These are phyloP conservation scores for Thuja plicata DNA, from an alignment of 83 land plant genomes.

Conservation along the genomic window DNA sequence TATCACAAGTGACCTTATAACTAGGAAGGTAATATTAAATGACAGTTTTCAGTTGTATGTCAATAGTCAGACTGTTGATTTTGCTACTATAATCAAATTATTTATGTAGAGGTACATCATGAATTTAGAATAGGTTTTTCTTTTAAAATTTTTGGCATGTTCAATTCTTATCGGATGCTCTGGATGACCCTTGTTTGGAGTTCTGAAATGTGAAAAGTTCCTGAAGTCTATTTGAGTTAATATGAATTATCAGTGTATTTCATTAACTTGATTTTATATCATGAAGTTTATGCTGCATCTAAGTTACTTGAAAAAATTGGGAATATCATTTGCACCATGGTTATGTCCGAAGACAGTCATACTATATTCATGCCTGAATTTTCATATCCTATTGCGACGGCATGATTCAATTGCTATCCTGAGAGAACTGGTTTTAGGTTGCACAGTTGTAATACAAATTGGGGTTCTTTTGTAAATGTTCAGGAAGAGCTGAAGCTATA, in stretches of 20 bases:
- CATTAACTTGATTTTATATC: neutral
- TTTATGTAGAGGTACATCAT: neutral
- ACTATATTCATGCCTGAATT: neutral
- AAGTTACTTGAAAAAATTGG: neutral
- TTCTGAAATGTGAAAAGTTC: neutral
- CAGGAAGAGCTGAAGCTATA: constrained; percentile 91
- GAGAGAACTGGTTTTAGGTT: neutral
- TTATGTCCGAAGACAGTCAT: neutral
- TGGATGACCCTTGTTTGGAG: neutral
- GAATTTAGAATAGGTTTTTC: neutral
- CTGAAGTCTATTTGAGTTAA: neutral
- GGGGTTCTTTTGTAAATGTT: neutral
- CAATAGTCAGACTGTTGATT: neutral
- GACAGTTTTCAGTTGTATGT: neutral
- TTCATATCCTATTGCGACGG: neutral
- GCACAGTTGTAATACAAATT: neutral
- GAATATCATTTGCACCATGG: neutral
- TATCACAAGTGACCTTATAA: neutral
- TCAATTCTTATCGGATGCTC: neutral
- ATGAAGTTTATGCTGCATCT: neutral
- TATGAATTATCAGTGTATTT: neutral
- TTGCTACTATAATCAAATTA: neutral
- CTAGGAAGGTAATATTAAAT: neutral
- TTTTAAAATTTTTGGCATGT: neutral
- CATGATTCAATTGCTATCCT: neutral